These are phyloP conservation scores for Dillenia suffruticosa DNA, from an alignment of 164 flowering plant species.

Conservation along the genomic window DNA sequence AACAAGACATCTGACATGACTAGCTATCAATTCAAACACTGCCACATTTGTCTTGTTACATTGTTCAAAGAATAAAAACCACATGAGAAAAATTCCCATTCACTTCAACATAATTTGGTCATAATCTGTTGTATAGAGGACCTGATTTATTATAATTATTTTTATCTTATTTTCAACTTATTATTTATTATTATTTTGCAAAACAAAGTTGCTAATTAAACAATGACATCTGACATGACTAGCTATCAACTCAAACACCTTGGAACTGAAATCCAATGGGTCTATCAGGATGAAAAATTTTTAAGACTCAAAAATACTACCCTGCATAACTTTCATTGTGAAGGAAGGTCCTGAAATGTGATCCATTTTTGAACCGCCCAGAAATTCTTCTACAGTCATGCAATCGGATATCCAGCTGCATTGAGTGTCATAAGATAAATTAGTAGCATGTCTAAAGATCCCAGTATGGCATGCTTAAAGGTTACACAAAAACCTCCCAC, in stretches of 20 bases:
- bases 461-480: neutral
- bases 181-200: no score
- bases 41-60: neutral
- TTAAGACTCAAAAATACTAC: neutral
- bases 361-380: slow-evolving; percentile 40
- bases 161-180: no score
- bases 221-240: no score
- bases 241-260: no score
- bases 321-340: slow-evolving; percentile 4
- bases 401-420: slow-evolving; percentile 56
- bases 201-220: no score
- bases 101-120: no score
- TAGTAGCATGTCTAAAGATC: neutral
- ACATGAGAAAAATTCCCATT: no score
- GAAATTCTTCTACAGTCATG: slow-evolving; percentile 68
- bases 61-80: no score
- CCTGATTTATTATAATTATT: no score
- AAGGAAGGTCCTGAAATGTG: slow-evolving; percentile 11
- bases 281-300: neutral
- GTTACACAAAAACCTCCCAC: neutral
- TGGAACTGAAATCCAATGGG: no score
- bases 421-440: slow-evolving; percentile 6
- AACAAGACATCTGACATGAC: no score
- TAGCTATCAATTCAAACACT: neutral
- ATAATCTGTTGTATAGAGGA: no score